Evolutionary conservation across 371 early-diverging fungal genomes (phyloP), one percentile per base, ranked within the genome.

Genomic region (Mortierella sp.): DNA sequence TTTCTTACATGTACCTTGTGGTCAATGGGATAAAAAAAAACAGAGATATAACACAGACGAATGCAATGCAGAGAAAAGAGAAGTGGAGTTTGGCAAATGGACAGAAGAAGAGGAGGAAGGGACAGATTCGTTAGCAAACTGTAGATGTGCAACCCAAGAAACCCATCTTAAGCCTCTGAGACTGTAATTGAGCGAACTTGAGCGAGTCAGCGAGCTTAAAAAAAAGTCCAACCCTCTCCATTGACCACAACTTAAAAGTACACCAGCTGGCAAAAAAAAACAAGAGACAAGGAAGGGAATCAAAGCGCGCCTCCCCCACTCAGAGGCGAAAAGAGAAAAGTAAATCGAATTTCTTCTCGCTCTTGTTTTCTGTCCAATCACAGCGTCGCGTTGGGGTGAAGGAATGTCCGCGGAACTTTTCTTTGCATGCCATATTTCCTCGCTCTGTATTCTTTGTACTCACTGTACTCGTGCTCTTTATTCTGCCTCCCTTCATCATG

Each of bases 361-460:
- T 14, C 38, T 21, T 65, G 21, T 14, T 65, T 38, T 65, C 21
- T 65, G 38, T 65, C 65, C 65, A 65, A 65, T 65, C 38, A 65
- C 24, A 65, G 7, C 38, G 4, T 38, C 38, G 65, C 65, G 65
- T 65, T 38, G 6, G 8, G 16, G 18, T 3, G 12, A 38, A 65
- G 65, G 65, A 38, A 65, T 65, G 65, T 60, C 65, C 65, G 65
- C 65, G 65, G 65, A 65, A 38, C 38, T 21, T 16, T 65, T 21
- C 5, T 65, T 60, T 65, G 4, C 21, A 8, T 38, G 35, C 29
- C 4, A 2, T 32, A 14, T 60, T 16, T 32, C 48, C 14, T 46
- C 14, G 48, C 48, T 54, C 54, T 54, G 29, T 27, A 58, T 27
- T 58, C 12, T 4, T 41, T 41, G 41, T 27, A 58, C 58, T 11